Base-by-base conservation (phyloP, 2,329 filamentous ascomycete species). In the Sphaceloma murrayae region DNA sequence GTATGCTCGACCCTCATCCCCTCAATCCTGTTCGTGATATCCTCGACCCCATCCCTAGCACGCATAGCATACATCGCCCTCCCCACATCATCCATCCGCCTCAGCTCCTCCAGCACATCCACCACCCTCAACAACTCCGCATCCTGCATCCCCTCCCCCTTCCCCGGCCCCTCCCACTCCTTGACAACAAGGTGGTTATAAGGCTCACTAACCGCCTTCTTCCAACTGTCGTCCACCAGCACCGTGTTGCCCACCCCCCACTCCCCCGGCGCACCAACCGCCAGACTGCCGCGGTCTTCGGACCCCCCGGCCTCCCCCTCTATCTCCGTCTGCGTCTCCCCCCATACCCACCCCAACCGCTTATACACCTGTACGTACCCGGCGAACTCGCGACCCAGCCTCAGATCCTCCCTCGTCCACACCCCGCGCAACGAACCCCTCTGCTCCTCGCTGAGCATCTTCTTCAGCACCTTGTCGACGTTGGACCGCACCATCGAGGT, bases 211-310 rank as follows among this genome's bases (percentile, higher is more conserved):
- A 76, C 71, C 1, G 81, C 88, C 67, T 96, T 98, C 56, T 88
- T 73, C 1, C 64, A 55, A 21, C 80, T 85, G 63, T 96, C 91
- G 54, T 98, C 91, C 29, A 96, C 78, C 18, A 98, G 70, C 5
- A 96, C 73, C 0, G 91, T 96, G 61, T 96, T 94, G 40, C 72
- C 72, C 64, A 94, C 87, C 54, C 79, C 74, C 82, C 87, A 96
- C 9, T 60, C 54, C 10, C n/a, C n/a, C n/a, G n/a, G n/a, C n/a
- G n/a, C n/a, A n/a, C n/a, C n/a, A n/a, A n/a, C n/a, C n/a, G n/a
- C n/a, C n/a, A n/a, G n/a, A n/a, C n/a, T n/a, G n/a, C n/a, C n/a
- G n/a, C n/a, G n/a, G n/a, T n/a, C n/a, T 94, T 40, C 72, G 73
- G 64, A 94, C 87, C 53, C 79, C 74, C 82, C 87, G 96, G 10